Evolutionary conservation across 805 yeast genomes (phyloP).

Genomic region (Myxozyma udenii): DNA sequence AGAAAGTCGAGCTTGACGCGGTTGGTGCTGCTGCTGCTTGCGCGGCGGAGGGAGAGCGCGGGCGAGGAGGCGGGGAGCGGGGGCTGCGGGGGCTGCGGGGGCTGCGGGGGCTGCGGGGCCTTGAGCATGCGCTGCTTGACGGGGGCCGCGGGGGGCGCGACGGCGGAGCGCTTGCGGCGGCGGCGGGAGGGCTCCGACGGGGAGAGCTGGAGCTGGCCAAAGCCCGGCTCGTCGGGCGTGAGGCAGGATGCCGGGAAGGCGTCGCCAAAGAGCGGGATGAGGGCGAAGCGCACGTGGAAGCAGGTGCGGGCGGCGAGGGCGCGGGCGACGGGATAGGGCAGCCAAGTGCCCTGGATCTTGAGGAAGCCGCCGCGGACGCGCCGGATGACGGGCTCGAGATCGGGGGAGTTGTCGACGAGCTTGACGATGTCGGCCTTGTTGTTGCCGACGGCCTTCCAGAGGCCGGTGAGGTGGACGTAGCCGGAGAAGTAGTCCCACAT

Average conservation of each 20-base stretch:
- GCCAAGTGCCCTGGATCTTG: constrained; percentile 94
- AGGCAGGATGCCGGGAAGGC: constrained; percentile 62
- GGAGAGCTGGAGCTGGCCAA: constrained; percentile 54
- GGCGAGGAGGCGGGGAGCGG: not conserved
- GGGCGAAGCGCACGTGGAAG: constrained; percentile 67
- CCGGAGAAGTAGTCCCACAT: constrained; percentile 87
- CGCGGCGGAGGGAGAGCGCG: not conserved
- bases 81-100: not conserved
- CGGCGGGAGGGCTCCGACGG: constrained; percentile 29
- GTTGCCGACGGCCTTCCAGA: constrained; percentile 75
- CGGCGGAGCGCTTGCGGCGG: constrained; percentile 23
- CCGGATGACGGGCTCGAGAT: constrained; percentile 57
- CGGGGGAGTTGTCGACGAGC: constrained; percentile 61
- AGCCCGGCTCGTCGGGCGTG: constrained; percentile 57
- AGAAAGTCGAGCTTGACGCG: constrained; percentile 27
- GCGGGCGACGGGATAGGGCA: constrained; percentile 67
- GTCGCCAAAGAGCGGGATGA: constrained; percentile 77
- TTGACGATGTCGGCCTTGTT: constrained; percentile 74
- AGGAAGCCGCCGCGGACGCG: constrained; percentile 87
- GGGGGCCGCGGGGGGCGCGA: not conserved
- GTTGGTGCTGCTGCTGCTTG: not conserved
- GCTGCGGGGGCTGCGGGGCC: not conserved
- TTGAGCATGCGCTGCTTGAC: not conserved
- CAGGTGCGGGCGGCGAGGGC: constrained; percentile 71
- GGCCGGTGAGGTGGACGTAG: constrained; percentile 80